A percentile compares a stretch with the other conserved stretches of the same genome.
phyloP scores from a whole-genome alignment of 108 stramenopile genomes.

The Cylindrotheca fusiformis region DNA sequence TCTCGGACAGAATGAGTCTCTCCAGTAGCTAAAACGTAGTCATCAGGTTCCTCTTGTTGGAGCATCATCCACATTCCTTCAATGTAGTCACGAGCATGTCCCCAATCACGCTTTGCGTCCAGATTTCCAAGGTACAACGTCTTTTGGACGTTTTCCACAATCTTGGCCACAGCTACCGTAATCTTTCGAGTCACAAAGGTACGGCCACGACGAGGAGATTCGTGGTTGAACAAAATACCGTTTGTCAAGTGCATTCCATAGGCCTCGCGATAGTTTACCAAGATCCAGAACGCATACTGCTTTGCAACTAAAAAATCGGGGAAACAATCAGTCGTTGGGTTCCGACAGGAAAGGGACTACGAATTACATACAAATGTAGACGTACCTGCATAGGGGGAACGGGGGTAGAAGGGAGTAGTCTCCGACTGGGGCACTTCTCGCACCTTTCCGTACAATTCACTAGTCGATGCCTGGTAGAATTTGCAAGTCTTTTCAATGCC shows the following conservation, averaged over 20 bases:
- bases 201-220: conserved; percentile 96
- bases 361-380: not conserved
- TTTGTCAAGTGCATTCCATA: conserved; percentile 98
- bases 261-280: conserved; percentile 99
- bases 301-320: conserved; percentile 96
- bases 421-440: conserved; percentile 97
- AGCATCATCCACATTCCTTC: conserved; percentile 99
- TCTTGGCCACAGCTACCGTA: conserved; percentile 91
- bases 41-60: conserved; percentile 92
- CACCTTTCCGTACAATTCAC: conserved; percentile 99
- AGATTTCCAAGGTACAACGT: conserved; percentile 95
- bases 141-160: conserved; percentile 83
- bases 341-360: not conserved
- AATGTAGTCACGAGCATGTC: conserved; percentile 98
- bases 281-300: conserved; percentile 98
- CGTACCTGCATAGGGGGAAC: conserved; percentile 95
- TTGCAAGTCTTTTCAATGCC: conserved; percentile 79
- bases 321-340: conserved; percentile 11
- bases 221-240: conserved; percentile 99
- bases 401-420: conserved; percentile 99
- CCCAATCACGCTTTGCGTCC: conserved; percentile 99
- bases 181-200: conserved; percentile 99
- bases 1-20: conserved; percentile 97
- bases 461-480: conserved; percentile 98
- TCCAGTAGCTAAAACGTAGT: conserved; percentile 97